phyloP scores from a whole-genome alignment of 2,329 filamentous ascomycete genomes.

The Fusarium tjaetaba region DNA sequence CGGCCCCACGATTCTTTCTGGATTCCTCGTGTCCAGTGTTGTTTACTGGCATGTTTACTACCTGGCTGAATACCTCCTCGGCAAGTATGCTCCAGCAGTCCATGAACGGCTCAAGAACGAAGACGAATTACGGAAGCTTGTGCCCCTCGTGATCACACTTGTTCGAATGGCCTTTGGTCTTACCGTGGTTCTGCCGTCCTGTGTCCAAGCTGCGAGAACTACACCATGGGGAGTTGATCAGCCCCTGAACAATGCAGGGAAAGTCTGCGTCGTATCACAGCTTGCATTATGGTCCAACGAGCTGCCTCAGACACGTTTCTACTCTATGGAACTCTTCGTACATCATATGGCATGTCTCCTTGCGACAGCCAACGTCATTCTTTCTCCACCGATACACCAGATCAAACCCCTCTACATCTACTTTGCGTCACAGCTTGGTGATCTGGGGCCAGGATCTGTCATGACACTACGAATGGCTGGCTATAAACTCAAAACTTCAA shows the following conservation, averaged over 20 bases:
- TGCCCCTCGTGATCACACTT: conserved; percentile 26
- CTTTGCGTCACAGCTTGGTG: conserved; percentile 41
- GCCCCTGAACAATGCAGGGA: conserved; percentile 28
- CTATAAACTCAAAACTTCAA: conserved; percentile 18
- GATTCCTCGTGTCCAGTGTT: conserved; percentile 24
- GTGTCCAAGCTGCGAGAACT: conserved; percentile 26
- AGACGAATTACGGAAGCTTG: conserved; percentile 24
- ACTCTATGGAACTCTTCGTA: conserved; percentile 35
- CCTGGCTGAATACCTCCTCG: conserved; percentile 18
- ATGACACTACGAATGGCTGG: conserved; percentile 35
- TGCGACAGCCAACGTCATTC: conserved; percentile 32
- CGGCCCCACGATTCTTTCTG: conserved; percentile 31
- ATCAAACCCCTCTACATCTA: conserved; percentile 42
- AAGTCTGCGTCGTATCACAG: conserved; percentile 42
- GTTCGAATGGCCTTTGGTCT: conserved; percentile 44
- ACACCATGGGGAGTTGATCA: conserved; percentile 37
- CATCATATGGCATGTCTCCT: conserved; percentile 42
- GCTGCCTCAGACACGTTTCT: conserved; percentile 17
- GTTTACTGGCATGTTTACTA: conserved; percentile 37
- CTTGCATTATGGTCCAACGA: conserved; percentile 39
- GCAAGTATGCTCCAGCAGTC: conserved; percentile 5
- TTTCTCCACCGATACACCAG: conserved; percentile 38
- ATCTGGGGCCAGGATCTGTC: conserved; percentile 33
- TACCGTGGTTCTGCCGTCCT: conserved; percentile 32
- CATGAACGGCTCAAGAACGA: conserved; percentile 25